Evolutionary conservation across 1,284 basidiomycete genomes (phyloP), one percentile per base, ranked within the genome.

Genomic region (Cerioporus squamosus): DNA sequence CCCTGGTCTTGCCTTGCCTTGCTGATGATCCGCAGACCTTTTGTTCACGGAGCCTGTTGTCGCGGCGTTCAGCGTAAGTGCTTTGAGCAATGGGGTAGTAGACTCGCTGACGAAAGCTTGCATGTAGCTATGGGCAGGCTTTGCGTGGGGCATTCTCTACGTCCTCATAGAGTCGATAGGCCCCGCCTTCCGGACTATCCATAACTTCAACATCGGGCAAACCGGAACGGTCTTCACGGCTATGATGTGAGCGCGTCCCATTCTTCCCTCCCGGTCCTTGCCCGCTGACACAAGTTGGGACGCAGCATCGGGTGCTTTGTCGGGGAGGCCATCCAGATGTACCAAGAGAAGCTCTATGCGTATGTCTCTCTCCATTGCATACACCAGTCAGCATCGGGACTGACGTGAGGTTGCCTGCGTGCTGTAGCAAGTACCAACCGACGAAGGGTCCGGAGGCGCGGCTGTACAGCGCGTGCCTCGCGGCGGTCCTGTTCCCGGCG

Each of bases 131-230:
- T 94, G 91, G 91, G 75, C 87, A 48, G 88, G 88, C 1, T 86
- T 91, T 58, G 82, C 82, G 1, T 94, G 91, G 92, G 92, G 92
- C 0, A 81, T 94, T 12, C 72, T 90, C 47, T 94, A 86, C 69
- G 84, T 82, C 57, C 74, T 91, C 58, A 76, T 93, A 29, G 84
- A 86, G 80, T 89, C 88, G 0, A 78, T 91, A 23, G 75, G 81
- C 0, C 83, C 82, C 9, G 80, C 88, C 22, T 92, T 91, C 66
- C 63, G 70, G 24, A 77, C 75, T 14, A 74, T 93, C 0, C 87
- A 94, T 67, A 71, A 78, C 26, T 95, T 93, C 73, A 83, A 81
- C 57, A 79, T 80, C 15, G 87, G 87, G 0, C 72, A 87, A 66
- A 76, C 84, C 1, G 91, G 91, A 10, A 79, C 83, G 0, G 79